A percentile compares a stretch with the other conserved stretches of the same genome.
Evolutionary conservation across 1,284 basidiomycete genomes (phyloP).

Genomic region (Mixia osmundae): DNA sequence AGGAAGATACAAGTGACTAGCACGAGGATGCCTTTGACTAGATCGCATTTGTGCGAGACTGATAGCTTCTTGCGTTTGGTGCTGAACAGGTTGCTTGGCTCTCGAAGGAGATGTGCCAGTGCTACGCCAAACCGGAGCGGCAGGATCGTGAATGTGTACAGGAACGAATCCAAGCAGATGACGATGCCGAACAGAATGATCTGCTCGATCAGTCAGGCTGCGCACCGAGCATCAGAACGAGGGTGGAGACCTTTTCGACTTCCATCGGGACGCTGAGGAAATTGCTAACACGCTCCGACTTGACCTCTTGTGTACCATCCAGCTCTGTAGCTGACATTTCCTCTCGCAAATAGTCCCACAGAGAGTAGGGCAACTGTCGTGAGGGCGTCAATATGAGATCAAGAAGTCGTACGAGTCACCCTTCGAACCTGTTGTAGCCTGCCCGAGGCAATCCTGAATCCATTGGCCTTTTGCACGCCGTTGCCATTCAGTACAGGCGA

Average conservation of each 20-base stretch:
- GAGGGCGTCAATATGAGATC: too few species aligned
- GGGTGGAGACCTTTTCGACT: slow-evolving; percentile 60
- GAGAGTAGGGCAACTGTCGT: slow-evolving; percentile 34
- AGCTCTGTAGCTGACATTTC: slow-evolving; percentile 71
- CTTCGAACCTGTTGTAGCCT: too few species aligned
- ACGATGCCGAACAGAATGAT: slow-evolving; percentile 80
- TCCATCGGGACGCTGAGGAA: slow-evolving; percentile 82
- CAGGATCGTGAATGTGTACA: slow-evolving; percentile 93
- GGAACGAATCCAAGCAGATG: slow-evolving; percentile 86
- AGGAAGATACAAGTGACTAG: slow-evolving; percentile 50
- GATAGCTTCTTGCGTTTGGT: slow-evolving; percentile 32
- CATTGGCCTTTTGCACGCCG: too few species aligned
- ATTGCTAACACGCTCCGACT: slow-evolving; percentile 95
- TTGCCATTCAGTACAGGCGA: too few species aligned
- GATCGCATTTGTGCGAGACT: slow-evolving; percentile 73
- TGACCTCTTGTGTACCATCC: slow-evolving; percentile 74
- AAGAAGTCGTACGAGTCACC: too few species aligned
- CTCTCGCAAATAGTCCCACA: slow-evolving; percentile 79
- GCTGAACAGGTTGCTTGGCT: slow-evolving; percentile 31
- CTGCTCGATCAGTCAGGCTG: slow-evolving; percentile 25
- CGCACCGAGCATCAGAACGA: slow-evolving; percentile 5
- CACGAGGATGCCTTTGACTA: slow-evolving; percentile 57
- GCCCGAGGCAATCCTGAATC: too few species aligned
- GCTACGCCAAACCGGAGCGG: slow-evolving; percentile 41
- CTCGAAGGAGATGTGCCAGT: background rate